phyloP scores from a whole-genome alignment of 2,329 filamentous ascomycete genomes.

The Talaromyces sp. region DNA sequence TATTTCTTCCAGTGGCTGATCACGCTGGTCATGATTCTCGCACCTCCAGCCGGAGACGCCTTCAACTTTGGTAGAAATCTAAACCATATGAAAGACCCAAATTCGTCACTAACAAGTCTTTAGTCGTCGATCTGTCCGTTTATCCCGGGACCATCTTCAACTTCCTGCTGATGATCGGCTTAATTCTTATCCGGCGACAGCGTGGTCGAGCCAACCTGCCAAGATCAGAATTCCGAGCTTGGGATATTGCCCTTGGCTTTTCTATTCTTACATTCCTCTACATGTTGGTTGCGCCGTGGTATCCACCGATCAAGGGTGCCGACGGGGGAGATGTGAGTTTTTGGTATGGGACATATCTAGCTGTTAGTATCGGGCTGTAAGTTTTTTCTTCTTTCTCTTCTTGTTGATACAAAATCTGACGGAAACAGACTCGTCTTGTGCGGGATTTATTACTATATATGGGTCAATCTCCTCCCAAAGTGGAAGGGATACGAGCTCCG shows the following conservation, averaged over 20 bases:
- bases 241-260: constrained; percentile 54
- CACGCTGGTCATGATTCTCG: constrained; percentile 56
- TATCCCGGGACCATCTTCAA: constrained; percentile 57
- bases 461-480: constrained; percentile 53
- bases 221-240: constrained; percentile 51
- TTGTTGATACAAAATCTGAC: background rate
- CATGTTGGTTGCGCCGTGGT: constrained; percentile 65
- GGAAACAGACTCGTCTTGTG: constrained; percentile 40
- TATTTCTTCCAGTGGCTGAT: constrained; percentile 53
- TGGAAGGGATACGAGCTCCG: constrained; percentile 50
- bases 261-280: constrained; percentile 56
- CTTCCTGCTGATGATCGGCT: constrained; percentile 44
- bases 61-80: constrained; percentile 50
- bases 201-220: constrained; percentile 2
- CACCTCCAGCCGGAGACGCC: constrained; percentile 57
- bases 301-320: constrained; percentile 55
- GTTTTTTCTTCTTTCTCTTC: constrained; percentile 28
- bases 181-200: constrained; percentile 5
- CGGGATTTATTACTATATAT: constrained; percentile 52
- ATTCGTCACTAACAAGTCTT: background rate
- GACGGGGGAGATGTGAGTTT: constrained; percentile 63
- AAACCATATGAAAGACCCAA: constrained; percentile 17
- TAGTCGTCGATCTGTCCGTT: constrained; percentile 53
- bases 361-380: constrained; percentile 59
- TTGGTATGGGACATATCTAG: constrained; percentile 66